Conservation (phyloP, 2,329 filamentous ascomycete species). For the Pseudocercospora cruenta region DNA sequence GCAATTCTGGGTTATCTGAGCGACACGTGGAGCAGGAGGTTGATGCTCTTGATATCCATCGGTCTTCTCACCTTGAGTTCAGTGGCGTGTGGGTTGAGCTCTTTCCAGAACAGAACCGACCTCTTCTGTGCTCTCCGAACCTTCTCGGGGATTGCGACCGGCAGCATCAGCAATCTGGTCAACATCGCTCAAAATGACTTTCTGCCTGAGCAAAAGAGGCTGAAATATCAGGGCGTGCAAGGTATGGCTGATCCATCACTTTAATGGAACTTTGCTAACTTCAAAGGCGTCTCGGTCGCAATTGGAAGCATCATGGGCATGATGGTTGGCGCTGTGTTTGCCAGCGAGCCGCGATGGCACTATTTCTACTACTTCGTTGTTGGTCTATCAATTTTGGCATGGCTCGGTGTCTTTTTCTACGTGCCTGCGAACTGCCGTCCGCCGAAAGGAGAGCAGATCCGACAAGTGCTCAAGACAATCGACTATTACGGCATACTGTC, state of each 20-base stretch:
- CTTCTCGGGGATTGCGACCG: conserved; percentile 26
- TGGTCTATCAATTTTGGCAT: not conserved
- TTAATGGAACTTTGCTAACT: not conserved
- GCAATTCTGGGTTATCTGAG: conserved; percentile 28
- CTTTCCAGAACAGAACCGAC: not conserved
- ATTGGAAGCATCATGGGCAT: conserved; percentile 27
- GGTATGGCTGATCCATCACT: conserved; percentile 18
- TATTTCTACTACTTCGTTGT: conserved; percentile 10
- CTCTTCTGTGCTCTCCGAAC: conserved; percentile 22
- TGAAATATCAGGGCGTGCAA: conserved; percentile 30
- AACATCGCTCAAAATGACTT: conserved; percentile 33
- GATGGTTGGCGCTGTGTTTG: conserved; percentile 25
- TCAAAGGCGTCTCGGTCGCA: conserved; percentile 19
- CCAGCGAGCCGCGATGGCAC: conserved; percentile 18
- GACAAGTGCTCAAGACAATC: conserved; percentile 19
- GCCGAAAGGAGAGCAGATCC: conserved; percentile 6
- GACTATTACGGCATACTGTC: conserved; percentile 29
- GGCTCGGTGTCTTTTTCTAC: not conserved
- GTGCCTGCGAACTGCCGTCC: conserved; percentile 11
- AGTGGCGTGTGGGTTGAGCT: conserved; percentile 16
- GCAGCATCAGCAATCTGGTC: conserved; percentile 30
- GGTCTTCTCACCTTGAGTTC: conserved; percentile 13
- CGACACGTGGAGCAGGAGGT: conserved; percentile 26
- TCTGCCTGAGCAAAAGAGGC: conserved; percentile 19
- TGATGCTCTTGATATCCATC: conserved; percentile 24